Conservation (phyloP, 192 early-diverging fungal genomes). For the Coemansia sp. region DNA sequence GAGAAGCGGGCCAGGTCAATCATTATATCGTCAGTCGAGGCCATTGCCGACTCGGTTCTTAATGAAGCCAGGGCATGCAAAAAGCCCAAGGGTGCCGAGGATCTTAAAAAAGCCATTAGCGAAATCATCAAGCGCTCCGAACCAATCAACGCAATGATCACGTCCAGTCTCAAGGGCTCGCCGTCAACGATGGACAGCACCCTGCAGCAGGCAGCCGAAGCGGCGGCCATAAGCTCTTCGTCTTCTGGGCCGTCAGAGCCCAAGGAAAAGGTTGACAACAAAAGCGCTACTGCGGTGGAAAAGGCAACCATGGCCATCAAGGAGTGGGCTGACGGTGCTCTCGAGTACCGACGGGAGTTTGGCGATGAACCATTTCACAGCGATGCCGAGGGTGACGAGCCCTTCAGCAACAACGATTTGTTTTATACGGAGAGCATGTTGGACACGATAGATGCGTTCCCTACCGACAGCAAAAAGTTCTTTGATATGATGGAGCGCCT, state of each 20-base stretch:
- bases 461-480: slow-evolving; percentile 91
- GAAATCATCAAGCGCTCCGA: slow-evolving; percentile 13
- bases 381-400: slow-evolving; percentile 3
- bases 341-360: slow-evolving; percentile 5
- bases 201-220: background rate
- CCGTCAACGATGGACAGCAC: background rate
- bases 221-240: background rate
- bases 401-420: slow-evolving; percentile 34
- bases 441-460: slow-evolving; percentile 37
- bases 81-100: slow-evolving; percentile 1
- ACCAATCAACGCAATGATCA: slow-evolving; percentile 3
- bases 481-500: slow-evolving; percentile 95
- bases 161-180: background rate
- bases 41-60: slow-evolving; percentile 14
- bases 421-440: slow-evolving; percentile 49
- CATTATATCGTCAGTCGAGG: slow-evolving; percentile 15
- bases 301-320: slow-evolving; percentile 8
- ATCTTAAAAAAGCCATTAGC: slow-evolving; percentile 10
- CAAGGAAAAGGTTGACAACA: slow-evolving; percentile 6
- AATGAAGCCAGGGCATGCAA: background rate
- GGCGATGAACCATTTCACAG: slow-evolving; percentile 3
- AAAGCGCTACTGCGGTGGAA: slow-evolving; percentile 3
- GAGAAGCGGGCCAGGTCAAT: slow-evolving; percentile 14
- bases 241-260: background rate
- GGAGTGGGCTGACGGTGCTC: slow-evolving; percentile 8